Evolutionary conservation across 2,329 filamentous ascomycete genomes (phyloP), one percentile per base, ranked within the genome.

Genomic region (Colletotrichum higginsianum): DNA sequence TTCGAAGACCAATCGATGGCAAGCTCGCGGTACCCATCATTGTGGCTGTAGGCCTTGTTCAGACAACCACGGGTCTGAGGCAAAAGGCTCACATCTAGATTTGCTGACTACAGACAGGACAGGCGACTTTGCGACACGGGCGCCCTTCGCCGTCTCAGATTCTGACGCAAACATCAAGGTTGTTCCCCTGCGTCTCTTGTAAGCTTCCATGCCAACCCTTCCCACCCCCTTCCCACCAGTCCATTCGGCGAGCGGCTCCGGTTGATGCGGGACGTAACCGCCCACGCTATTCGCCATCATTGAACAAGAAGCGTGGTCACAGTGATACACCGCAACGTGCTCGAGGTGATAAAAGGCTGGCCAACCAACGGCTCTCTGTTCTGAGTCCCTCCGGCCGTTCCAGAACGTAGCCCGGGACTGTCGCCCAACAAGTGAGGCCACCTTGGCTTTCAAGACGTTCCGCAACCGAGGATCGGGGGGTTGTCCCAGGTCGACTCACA

Each of bases 61-160:
- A 30, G 55, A 60, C 35, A 47, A 46, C 35, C 35, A 60, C 35
- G 23, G 65, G 38, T 61, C 60, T 72, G 66, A 72, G 12, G 69
- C 66, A 61, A 40, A 26, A 15, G 40, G 26, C 42, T 61, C 49
- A 46, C 40, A 40, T 21, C 50, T 50, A 12, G 52, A 55, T 40
- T 50, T 40, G 38, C 40, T 40, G n/a, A 16, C 49, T 56, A 55
- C 55, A 69, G 35, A 38, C 35, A 11, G 35, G 30, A 12, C 35
- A 11, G 35, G 38, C 40, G 46, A 52, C 52, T 67, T 46, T 70
- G 66, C 35, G 50, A 65, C 69, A 56, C 46, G 30, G 64, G 66
- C 66, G 69, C 60, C 35, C 35, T 61, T 72, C 69, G 49, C 47
- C 44, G 65, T 71, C 68, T 71, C 68, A 57, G 65, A 62, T 63